Base-by-base conservation (phyloP, 305 asterid species). In the Fraxinus xanthoxyloides region DNA sequence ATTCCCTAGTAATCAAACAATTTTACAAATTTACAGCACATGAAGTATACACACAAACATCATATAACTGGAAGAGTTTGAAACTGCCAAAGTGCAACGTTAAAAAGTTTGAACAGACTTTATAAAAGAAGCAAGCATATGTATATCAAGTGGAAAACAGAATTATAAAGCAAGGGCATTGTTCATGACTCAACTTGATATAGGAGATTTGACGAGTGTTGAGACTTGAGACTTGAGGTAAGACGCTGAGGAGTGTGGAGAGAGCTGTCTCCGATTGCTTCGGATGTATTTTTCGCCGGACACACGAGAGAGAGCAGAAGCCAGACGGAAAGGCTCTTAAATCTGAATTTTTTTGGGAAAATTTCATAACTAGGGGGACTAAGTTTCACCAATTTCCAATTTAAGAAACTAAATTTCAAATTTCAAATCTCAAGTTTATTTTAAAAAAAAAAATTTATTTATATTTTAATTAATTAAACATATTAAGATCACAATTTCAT, bases 331-430 rank as follows among this genome's bases (percentile, higher is more conserved):
- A 40, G 51, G 51, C 51, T 15, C 15, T 40, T 40, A 40, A 40
- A 40, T 40, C 48, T 9, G 48, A 40, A 40, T 40, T 40, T 38
- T 38, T 9, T 3, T 38, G 94, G 94, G 99, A 26, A 26, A 1
- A 26, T 26, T 26, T 26, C 30, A 26, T 26, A 26, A 26, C 30
- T 26, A 26, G 1, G 1, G 30, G 30, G 30, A 26, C 1, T 26
- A 26, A 26, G 30, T 26, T 26, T 26, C 30, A 26, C 1, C 30
- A 26, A 26, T 26, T 26, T 26, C 30, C 0, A 26, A 26, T 26
- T 26, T 26, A 26, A 26, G 30, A 26, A 26, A 26, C 30, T 26
- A 26, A 26, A 1, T 26, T 26, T 26, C 0, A 26, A 26, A 26
- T 26, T 26, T 26, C 30, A 26, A 26, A 26, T 26, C 1, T 0